These are phyloP conservation scores for Tylopilus sp. DNA, from an alignment of 1,284 basidiomycete genomes.

Conservation along the genomic window DNA sequence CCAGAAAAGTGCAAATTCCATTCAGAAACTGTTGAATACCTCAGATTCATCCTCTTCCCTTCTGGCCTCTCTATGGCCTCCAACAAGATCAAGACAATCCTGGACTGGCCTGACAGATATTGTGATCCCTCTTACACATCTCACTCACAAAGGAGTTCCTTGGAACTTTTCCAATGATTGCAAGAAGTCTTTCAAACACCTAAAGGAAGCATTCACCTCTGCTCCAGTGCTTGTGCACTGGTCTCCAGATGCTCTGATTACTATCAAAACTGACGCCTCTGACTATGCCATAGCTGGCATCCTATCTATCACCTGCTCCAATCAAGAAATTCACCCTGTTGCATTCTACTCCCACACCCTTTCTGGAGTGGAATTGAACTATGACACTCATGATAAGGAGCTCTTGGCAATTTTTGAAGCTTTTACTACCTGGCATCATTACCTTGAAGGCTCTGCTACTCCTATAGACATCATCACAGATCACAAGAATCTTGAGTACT, in stretches of 20 bases:
- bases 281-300: background rate
- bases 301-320: background rate
- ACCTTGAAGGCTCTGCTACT: background rate
- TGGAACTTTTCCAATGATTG: background rate
- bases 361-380: background rate
- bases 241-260: background rate
- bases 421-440: background rate
- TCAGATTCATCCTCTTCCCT: background rate
- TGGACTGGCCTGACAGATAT: constrained; percentile 9
- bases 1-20: constrained; percentile 36
- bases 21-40: constrained; percentile 19
- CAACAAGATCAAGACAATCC: constrained; percentile 5
- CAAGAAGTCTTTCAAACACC: background rate
- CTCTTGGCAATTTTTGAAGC: background rate
- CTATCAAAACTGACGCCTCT: background rate
- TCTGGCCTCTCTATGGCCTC: background rate
- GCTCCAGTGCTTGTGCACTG: constrained; percentile 14
- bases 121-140: background rate
- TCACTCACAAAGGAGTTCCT: background rate
- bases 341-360: background rate
- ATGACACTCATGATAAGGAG: background rate
- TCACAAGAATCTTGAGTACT: background rate
- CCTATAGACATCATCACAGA: background rate
- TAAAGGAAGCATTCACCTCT: constrained; percentile 10
- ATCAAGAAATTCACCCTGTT: background rate